Base-by-base conservation (phyloP, 352 stramenopile species). In the Pythium dissotocum region DNA sequence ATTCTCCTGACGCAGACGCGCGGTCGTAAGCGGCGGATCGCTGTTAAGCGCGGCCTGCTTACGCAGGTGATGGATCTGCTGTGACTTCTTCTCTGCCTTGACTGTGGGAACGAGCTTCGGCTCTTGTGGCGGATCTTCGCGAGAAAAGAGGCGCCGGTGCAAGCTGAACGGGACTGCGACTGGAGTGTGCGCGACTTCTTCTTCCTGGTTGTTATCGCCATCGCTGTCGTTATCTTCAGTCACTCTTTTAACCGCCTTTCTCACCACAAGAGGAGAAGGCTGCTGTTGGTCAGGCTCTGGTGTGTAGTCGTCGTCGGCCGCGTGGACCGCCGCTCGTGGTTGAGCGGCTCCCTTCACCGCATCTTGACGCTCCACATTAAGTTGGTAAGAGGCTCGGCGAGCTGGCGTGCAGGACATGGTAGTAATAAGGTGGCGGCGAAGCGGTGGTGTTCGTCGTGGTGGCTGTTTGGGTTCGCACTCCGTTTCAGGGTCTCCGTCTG, bases 141-240 rank as follows among this genome's bases (percentile, higher is more conserved):
- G 8, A 56, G 24, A 35, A 6, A 32, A 49, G 13, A 38, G 8
- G 6, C 16, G 26, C 18, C 26, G n/a, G 33, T 48, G 51, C 36
- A 24, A 14, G 10, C 7, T 59, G 32, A 3, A 38, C 26, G 6
- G 21, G 16, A 38, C 18, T 33, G 10, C 21, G 26, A 24, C 30
- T 13, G 26, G 28, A 30, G 28, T 30, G 28, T 2, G 16, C 18
- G 28, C 26, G 3, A 26, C 30, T 18, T 61, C 57, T 42, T 72
- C 65, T 46, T 66, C 65, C 46, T 72, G 65, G 58, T 72, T 72
- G 44, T 72, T 67, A 18, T 67, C 46, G 10, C 52, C 59, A 38
- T 54, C 57, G 9, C 61, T 33, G 16, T 18, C 33, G 21, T 40
- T 40, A 7, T 30, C 35, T 13, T 38, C 21, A 28, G 32, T n/a